Evolutionary conservation across 257 asterid species (phyloP).

Genomic region (Jasminum sambac): DNA sequence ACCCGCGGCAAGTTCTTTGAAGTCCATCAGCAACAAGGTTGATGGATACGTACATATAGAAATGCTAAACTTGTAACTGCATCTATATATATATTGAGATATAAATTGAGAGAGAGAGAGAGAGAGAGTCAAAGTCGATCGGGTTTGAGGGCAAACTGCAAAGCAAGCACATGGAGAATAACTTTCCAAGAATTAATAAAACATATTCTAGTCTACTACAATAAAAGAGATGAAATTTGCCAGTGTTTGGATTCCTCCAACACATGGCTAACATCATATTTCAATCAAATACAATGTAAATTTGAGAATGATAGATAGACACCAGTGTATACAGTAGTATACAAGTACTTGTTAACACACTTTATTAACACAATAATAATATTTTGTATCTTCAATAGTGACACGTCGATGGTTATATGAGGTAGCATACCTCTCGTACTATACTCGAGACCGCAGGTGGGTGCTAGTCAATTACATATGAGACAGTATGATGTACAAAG

Average conservation of each 20-base stretch:
- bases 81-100: too few species aligned
- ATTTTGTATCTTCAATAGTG: too few species aligned
- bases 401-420: too few species aligned
- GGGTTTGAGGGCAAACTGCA: neutral
- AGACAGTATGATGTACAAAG: too few species aligned
- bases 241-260: slow-evolving; percentile 38
- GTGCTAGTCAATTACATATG: too few species aligned
- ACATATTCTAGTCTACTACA: slow-evolving; percentile 26
- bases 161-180: slow-evolving; percentile 44
- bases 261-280: slow-evolving; percentile 60
- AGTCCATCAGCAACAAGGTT: slow-evolving; percentile 23
- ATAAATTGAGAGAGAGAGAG: too few species aligned
- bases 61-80: too few species aligned
- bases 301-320: slow-evolving; percentile 6
- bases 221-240: slow-evolving; percentile 32
- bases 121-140: neutral
- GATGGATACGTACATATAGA: neutral
- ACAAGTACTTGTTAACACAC: slow-evolving; percentile 14
- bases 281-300: slow-evolving; percentile 28
- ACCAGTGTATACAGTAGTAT: too few species aligned
- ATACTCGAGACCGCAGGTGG: too few species aligned
- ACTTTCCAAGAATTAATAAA: slow-evolving; percentile 21
- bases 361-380: too few species aligned
- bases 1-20: slow-evolving; percentile 19
- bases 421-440: too few species aligned